Base-by-base conservation (phyloP, 2,329 filamentous ascomycete species). In the Ophiocordyceps unilateralis region DNA sequence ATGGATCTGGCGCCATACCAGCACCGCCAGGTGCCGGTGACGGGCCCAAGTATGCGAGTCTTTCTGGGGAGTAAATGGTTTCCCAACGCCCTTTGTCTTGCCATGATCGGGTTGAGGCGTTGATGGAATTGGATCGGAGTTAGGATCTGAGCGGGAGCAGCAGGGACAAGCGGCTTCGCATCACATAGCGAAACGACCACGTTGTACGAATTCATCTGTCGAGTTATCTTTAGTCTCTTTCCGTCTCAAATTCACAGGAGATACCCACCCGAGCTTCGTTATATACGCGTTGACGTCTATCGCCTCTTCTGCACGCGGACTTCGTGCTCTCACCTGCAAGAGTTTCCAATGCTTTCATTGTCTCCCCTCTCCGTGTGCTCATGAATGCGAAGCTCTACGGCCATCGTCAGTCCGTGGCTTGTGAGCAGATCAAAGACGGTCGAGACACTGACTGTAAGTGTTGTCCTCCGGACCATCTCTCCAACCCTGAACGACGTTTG, bases 361-460 rank as follows among this genome's bases (percentile, higher is more conserved):
- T 96, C 83, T 43, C 91, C 87, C 50, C 85, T 72, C 61, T 98
- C 89, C 24, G 82, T 98, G 50, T 93, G 68, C 47, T 93, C 74
- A 59, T 96, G 91, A 62, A 98, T 95, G 42, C 81, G 74, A 45
- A 96, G 65, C 57, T 82, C 87, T 95, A n/a, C 39, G 17, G 20
- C 10, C 10, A 15, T 7, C 7, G 23, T 40, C 39, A 40, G 39
- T n/a, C n/a, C 23, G 15, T 12, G 19, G 11, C 12, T 12, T 6
- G 20, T 5, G 19, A 38, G 15, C 19, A 21, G 36, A 39, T n/a
- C 12, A n/a, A 21, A 21, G 10, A 22, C 20, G 19, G 10, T 5
- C 1, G 12, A 14, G 15, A 37, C 9, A 42, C 78, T 45, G 65
- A 84, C 81, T 74, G 52, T 78, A 85, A 38, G 58, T 68, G 44